Base-by-base conservation (phyloP, 148 eudicot species). In the Amaranthus palmeri region DNA sequence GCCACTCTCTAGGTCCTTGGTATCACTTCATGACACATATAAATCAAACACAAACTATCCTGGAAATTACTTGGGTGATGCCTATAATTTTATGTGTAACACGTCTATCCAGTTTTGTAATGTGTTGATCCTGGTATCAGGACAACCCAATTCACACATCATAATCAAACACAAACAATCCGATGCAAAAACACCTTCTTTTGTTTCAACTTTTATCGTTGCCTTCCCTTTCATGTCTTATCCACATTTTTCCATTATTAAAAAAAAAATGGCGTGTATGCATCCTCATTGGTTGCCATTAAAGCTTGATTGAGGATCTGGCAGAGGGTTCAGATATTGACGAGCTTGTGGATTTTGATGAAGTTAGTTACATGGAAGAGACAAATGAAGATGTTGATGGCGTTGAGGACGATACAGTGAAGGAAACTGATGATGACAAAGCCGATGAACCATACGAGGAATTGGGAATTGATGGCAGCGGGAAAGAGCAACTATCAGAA, bases 341-440 rank as follows among this genome's bases (percentile, higher is more conserved):
- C 84, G 98, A 89, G 81, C 97, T 87, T 61, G 97, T 95, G 78
- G 96, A 95, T 84, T 88, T 91, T 63, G 97, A 95, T 65, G 98
- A 95, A 72, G 98, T 91, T 79, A 85, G 91, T 65, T 89, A 89
- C 79, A 80, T 76, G 80, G 92, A 86, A 63, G 98, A 95, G 70
- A 86, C 88, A 56, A 96, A 93, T 53, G 97, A 91, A 47, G 97
- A 92, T 63, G 88, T 78, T 75, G 97, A 95, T 72, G 91, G 82
- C 50, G 69, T 79, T 62, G 97, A 91, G 80, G 92, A 95, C 61
- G 97, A 91, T 69, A 82, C 74, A 51, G 84, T 78, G 57, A 86
- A 74, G 65, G 87, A 69, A 66, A 78, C 40, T 36, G 93, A 75
- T 58, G 86, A 89, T 78, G 97, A 85, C 14, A 82, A 81, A 79